Base-by-base conservation (phyloP, 495 filamentous ascomycete genomes). In the Penicillium cinerascens region DNA sequence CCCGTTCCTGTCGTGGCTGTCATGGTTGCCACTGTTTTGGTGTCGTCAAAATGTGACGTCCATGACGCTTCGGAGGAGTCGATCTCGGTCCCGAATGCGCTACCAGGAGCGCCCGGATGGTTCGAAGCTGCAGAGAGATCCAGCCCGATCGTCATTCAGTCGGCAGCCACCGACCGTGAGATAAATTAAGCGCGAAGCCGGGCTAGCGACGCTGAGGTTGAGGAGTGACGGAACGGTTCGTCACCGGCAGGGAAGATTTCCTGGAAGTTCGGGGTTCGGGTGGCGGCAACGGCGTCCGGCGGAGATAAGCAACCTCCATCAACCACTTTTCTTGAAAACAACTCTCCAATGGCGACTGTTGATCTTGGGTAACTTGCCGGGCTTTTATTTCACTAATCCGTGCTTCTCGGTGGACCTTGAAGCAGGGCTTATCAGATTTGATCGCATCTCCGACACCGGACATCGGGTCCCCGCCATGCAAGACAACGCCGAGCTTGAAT, bases 401-500 rank as follows among this genome's bases (percentile, higher is more conserved):
- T 3, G 20, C n/a, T 15, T 52, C 18, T 18, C 49, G 33, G 49
- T 54, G 52, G 49, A 47, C 40, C 56, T 51, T 41, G 27, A 29
- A 37, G 20, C 52, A 45, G 58, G 60, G 59, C 62, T 67, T 67
- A 67, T 67, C 65, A 65, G 58, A 60, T 53, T 44, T 44, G 38
- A 51, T 47, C 51, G 56, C n/a, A 63, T 63, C 54, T 65, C 59
- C 59, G 63, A 65, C 41, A 52, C 60, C 63, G 59, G 63, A 63
- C n/a, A n/a, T n/a, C 54, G 17, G 44, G 42, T 22, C 48, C 52
- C 46, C 55, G 63, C 55, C 52, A 86, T 85, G 82, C 74, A 77
- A 51, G 77, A 78, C 63, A 84, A 86, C 71, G 78, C 81, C 42
- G 90, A 93, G 67, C 79, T 95, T 57, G 85, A 92, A 61, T 79